Evolutionary conservation across 495 filamentous ascomycete genomes (phyloP), one percentile per base, ranked within the genome.

Genomic region (Talaromyces stipitatus): DNA sequence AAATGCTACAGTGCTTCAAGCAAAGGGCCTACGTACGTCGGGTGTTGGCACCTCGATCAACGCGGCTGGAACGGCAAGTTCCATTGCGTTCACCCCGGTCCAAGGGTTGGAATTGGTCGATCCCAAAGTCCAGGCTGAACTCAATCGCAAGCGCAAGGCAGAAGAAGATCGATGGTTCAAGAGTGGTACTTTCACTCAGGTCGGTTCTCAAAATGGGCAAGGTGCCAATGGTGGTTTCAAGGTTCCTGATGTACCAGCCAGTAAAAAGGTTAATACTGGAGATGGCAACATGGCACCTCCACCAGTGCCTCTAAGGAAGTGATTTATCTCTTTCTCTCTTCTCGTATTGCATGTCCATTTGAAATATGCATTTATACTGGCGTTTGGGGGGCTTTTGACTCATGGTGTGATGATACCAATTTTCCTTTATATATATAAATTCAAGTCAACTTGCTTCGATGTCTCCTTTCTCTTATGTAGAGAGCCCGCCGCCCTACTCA

Each of bases 131-230:
- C 83, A 87, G 63, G 86, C 88, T 2, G 91, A 80, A 71, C 71
- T 91, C 62, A 90, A 76, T 62, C 79, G 90, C 59, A 97, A 97
- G 76, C 78, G 89, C 64, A 94, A 94, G 63, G 92, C 91, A 4
- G 92, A 97, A 61, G 90, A 95, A 65, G 92, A 97, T 67, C 78
- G 90, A 38, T 97, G 91, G 87, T 97, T 97, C 74, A 95, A 90
- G 66, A 88, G 90, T 22, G 95, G 94, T 2, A 94, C 91, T 3
- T 98, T 98, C 60, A 97, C 94, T 24, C 91, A 95, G 73, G 83
- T 96, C 55, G 87, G n/a, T n/a, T n/a, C n/a, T n/a, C n/a, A n/a
- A n/a, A n/a, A n/a, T n/a, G n/a, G n/a, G n/a, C n/a, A n/a, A n/a
- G n/a, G 56, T 12, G 62, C 66, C 12, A 78, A 67, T 45, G 75